Evolutionary conservation across 2,329 filamentous ascomycete species (phyloP).

Genomic region (Claviceps africana): DNA sequence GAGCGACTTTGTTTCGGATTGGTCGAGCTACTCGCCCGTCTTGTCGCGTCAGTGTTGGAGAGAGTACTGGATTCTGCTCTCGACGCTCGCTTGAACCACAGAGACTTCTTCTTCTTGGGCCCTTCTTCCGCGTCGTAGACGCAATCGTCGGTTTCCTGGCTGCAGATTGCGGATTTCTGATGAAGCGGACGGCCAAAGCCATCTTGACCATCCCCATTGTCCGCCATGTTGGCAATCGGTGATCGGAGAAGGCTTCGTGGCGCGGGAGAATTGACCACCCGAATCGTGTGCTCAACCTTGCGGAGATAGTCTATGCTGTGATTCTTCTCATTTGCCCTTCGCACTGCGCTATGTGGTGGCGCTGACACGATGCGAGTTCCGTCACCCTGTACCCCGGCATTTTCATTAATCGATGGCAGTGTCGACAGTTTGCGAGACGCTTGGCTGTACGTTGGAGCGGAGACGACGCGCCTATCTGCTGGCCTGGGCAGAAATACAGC

Average conservation of each 20-base stretch:
- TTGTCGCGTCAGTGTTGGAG: neutral
- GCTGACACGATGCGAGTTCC: slow-evolving; percentile 34
- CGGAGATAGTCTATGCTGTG: slow-evolving; percentile 30
- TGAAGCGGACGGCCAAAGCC: slow-evolving; percentile 11
- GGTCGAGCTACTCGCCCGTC: slow-evolving; percentile 1
- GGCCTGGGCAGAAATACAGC: slow-evolving; percentile 20
- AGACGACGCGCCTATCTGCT: slow-evolving; percentile 32
- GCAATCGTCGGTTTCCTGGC: slow-evolving; percentile 9
- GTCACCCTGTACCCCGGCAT: slow-evolving; percentile 16
- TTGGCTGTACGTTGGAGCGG: slow-evolving; percentile 34
- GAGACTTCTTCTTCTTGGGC: slow-evolving; percentile 30
- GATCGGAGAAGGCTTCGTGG: slow-evolving; percentile 19
- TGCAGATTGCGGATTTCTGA: slow-evolving; percentile 8
- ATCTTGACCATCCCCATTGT: slow-evolving; percentile 22
- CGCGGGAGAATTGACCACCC: slow-evolving; percentile 37
- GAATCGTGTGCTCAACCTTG: slow-evolving; percentile 37
- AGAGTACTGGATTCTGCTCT: slow-evolving; percentile 18
- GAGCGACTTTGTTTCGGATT: slow-evolving; percentile 7
- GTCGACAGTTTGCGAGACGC: slow-evolving; percentile 23
- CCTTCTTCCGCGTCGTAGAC: slow-evolving; percentile 9
- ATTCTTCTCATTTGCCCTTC: slow-evolving; percentile 17
- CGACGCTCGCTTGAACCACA: slow-evolving; percentile 38
- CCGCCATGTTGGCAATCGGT: slow-evolving; percentile 27
- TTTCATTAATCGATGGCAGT: slow-evolving; percentile 37
- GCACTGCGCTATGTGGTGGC: slow-evolving; percentile 23